Percentiles rank a stretch among this genome's conserved stretches.
Conservation (phyloP, 179 eudicot genomes). For the Nepenthes alata region DNA sequence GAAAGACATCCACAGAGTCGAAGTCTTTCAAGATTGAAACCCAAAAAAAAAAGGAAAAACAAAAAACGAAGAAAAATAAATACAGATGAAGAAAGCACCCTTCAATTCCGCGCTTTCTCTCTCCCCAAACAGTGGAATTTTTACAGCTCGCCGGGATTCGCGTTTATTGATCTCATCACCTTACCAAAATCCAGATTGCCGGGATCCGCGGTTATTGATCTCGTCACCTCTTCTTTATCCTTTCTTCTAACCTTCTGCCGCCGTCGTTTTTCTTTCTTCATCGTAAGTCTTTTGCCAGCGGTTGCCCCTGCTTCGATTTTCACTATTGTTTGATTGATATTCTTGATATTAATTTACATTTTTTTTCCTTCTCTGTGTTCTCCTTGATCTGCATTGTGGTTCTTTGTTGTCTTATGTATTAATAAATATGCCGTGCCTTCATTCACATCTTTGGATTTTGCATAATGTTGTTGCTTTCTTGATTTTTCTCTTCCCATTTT, state of each 20-base stretch:
- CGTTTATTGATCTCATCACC: conserved; percentile 21
- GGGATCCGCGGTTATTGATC: not conserved
- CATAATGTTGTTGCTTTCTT: conserved; percentile 1
- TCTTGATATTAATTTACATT: not conserved
- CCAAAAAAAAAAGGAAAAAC: no score
- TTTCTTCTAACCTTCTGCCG: conserved; percentile 1
- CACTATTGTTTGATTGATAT: conserved; percentile 1
- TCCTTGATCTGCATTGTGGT: not conserved
- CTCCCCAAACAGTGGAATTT: conserved; percentile 18
- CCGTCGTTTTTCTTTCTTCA: not conserved
- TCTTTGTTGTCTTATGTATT: not conserved
- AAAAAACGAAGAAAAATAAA: not conserved
- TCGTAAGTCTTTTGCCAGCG: not conserved
- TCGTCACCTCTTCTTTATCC: not conserved
- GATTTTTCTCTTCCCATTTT: conserved; percentile 1
- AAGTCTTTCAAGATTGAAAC: not conserved
- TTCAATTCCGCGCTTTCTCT: conserved; percentile 4
- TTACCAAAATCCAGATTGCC: not conserved
- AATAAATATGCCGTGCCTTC: not conserved
- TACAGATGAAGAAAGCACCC: not conserved
- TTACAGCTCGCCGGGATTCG: conserved; percentile 35
- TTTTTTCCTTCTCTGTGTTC: not conserved
- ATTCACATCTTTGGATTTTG: conserved; percentile 3
- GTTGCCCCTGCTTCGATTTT: not conserved
- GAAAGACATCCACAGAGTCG: not conserved